These are phyloP conservation scores for Leucosporidium creatinivorum DNA, from an alignment of 768 basidiomycete species.

Conservation along the genomic window DNA sequence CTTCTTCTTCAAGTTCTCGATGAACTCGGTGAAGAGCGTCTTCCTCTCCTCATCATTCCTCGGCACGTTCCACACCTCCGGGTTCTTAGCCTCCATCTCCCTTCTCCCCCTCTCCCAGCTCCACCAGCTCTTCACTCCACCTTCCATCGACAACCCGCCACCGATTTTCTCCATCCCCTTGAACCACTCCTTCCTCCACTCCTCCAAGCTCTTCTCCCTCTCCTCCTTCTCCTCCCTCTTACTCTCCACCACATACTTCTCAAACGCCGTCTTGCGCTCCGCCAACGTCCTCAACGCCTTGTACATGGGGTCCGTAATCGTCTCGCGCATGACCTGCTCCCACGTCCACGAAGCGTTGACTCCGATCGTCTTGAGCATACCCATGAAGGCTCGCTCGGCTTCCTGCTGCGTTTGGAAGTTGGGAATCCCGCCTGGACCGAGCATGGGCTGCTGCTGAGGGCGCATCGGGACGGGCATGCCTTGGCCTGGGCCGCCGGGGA, in stretches of 20 bases:
- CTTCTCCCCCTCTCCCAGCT: conserved; percentile 53
- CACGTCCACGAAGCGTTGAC: conserved; percentile 91
- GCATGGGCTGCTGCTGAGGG: conserved; percentile 58
- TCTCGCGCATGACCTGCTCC: conserved; percentile 96
- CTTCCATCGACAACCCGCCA: conserved; percentile 66
- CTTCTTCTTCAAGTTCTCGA: conserved; percentile 71
- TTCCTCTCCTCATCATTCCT: conserved; percentile 76
- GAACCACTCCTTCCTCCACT: conserved; percentile 58
- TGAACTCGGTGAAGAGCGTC: conserved; percentile 86
- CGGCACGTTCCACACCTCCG: conserved; percentile 54
- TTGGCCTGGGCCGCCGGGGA: conserved; percentile 19
- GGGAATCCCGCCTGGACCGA: conserved; percentile 45
- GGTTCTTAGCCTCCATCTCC: conserved; percentile 52
- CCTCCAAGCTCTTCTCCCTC: conserved; percentile 65
- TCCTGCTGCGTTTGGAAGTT: conserved; percentile 79
- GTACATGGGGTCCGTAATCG: conserved; percentile 96
- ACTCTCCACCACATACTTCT: conserved; percentile 77
- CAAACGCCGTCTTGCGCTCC: conserved; percentile 89
- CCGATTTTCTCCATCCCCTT: conserved; percentile 89
- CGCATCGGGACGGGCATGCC: conserved; percentile 12
- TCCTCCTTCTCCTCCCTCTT: conserved; percentile 76
- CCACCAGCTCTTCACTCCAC: conserved; percentile 50
- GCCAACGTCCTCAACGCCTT: conserved; percentile 86
- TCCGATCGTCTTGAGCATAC: conserved; percentile 77
- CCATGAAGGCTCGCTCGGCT: conserved; percentile 88